These are phyloP conservation scores for Conringia planisiliqua DNA, from an alignment of 345 rosid species.

Conservation along the genomic window DNA sequence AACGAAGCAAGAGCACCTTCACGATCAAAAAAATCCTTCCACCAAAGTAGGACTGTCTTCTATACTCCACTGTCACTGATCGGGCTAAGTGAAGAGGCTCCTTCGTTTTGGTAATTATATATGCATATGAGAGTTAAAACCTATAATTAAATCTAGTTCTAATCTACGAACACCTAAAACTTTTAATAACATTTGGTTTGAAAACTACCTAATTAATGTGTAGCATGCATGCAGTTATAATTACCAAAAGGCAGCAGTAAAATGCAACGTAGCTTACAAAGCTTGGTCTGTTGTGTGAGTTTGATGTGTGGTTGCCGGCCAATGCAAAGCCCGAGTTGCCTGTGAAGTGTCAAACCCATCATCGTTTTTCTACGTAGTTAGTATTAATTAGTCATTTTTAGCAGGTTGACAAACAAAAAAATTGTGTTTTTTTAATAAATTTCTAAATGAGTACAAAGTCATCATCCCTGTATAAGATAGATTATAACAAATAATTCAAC, in stretches of 20 bases:
- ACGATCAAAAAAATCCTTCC: no score
- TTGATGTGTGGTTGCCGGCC: neutral
- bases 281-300: neutral
- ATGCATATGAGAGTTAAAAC: no score
- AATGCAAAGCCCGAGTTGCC: neutral
- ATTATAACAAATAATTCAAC: neutral
- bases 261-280: neutral
- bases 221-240: neutral
- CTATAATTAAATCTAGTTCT: no score
- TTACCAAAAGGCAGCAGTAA: neutral
- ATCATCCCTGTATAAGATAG: neutral
- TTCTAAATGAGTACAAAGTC: neutral
- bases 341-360: neutral
- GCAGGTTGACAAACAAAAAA: neutral
- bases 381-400: neutral
- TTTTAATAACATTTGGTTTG: neutral
- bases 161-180: no score
- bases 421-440: neutral
- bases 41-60: no score
- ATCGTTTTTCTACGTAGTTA: neutral
- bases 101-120: no score
- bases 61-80: no score
- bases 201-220: neutral
- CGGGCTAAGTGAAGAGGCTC: no score
- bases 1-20: neutral